Evolutionary conservation across 345 rosid species (phyloP).

Genomic region (Fremontodendron californicum): DNA sequence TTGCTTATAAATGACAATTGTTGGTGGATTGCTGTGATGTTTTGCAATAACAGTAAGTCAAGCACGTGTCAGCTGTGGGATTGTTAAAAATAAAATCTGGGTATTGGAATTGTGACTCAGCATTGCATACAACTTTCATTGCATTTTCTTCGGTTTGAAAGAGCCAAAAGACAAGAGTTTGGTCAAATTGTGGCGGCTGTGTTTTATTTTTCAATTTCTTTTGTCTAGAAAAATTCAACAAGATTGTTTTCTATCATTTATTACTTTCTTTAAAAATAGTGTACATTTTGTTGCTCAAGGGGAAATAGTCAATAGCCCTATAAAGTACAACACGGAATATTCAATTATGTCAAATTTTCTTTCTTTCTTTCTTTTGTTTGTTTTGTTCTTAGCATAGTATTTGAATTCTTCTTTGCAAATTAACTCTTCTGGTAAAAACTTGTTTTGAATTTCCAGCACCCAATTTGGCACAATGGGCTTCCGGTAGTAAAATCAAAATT

Average conservation of each 20-base stretch:
- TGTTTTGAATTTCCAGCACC: too few relatives aligned
- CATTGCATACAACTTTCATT: too few relatives aligned
- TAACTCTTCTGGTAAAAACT: too few relatives aligned
- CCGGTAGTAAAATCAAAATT: too few relatives aligned
- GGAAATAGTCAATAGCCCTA: neutral
- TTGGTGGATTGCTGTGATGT: neutral
- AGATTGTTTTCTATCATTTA: neutral
- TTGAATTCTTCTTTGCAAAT: too few relatives aligned
- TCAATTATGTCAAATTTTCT: too few relatives aligned
- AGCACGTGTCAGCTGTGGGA: neutral
- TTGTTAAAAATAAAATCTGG: neutral
- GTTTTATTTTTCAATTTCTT: neutral
- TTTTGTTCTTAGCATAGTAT: too few relatives aligned
- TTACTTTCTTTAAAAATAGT: too few relatives aligned
- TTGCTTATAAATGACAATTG: neutral
- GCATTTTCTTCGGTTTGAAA: neutral
- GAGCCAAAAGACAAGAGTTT: neutral
- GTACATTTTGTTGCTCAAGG: neutral
- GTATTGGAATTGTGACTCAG: neutral
- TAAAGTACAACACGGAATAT: neutral
- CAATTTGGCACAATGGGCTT: too few relatives aligned
- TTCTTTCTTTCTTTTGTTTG: too few relatives aligned
- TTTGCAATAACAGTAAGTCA: neutral
- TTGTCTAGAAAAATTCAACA: neutral
- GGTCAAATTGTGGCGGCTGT: slow-evolving; percentile 4